Conservation (phyloP, 345 rosid species). For the Salix suchowensis region DNA sequence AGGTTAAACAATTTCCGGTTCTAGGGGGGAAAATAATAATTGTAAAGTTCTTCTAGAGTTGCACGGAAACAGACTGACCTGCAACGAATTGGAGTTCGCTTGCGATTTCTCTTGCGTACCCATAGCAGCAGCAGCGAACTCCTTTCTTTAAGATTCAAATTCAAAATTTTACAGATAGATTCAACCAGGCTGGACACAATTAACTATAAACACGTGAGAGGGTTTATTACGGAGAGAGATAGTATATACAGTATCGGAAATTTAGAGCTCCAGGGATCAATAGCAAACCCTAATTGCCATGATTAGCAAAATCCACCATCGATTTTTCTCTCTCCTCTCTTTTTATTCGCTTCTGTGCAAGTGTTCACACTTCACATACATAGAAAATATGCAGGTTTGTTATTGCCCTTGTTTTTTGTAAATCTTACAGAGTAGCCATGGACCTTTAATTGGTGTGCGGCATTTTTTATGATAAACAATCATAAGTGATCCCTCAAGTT, state of each 20-base stretch:
- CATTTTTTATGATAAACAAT: background rate
- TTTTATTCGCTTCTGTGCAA: constrained; percentile 26
- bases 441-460: constrained; percentile 6
- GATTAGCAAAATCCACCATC: constrained; percentile 28
- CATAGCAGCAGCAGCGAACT: constrained; percentile 43
- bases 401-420: background rate
- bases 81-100: constrained; percentile 73
- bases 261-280: constrained; percentile 25
- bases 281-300: constrained; percentile 62
- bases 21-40: constrained; percentile 13
- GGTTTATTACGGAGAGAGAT: constrained; percentile 33
- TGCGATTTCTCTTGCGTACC: constrained; percentile 82
- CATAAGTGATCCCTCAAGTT: background rate
- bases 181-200: constrained; percentile 13
- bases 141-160: constrained; percentile 20
- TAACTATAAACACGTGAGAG: constrained; percentile 24
- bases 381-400: background rate
- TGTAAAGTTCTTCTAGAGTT: constrained; percentile 1
- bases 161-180: constrained; percentile 16
- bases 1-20: constrained; percentile 6
- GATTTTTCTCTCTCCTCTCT: constrained; percentile 19
- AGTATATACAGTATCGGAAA: background rate
- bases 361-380: background rate
- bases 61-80: constrained; percentile 41
- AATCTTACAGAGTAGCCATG: constrained; percentile 16